Evolutionary conservation across 2,329 filamentous ascomycete genomes (phyloP), one percentile per base, ranked within the genome.

Genomic region (Apiospora kogelbergensis): DNA sequence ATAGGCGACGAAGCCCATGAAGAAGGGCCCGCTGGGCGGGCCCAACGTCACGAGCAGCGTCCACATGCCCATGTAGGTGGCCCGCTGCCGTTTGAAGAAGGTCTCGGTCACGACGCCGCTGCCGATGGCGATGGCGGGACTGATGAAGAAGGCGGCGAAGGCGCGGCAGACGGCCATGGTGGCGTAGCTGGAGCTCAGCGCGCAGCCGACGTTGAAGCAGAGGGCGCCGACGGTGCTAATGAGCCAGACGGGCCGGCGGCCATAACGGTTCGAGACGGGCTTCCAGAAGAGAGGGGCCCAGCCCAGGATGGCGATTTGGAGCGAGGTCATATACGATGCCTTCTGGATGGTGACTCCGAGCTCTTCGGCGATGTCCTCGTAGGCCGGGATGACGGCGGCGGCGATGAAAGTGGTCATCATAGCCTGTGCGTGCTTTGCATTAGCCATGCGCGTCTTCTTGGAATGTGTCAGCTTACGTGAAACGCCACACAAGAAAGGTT

Each of bases 391-490:
- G 71, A 89, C 88, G 5, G 82, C 78, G 0, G 86, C 81, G 0
- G 87, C 85, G 1, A 81, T 85, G 71, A 89, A 88, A 0, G 85
- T 86, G 60, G 82, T 81, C 84, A 89, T 89, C 76, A 84, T 84
- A 37, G 86, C 84, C 64, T 66, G 22, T 40, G 26, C 2, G 11
- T n/a, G 40, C 17, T 65, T 6, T 11, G 60, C 11, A 26, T 44
- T 13, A n/a, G 64, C 33, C 33, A 24, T 4, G 64, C 30, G 6
- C 7, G 41, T 46, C 20, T 41, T 40, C 22, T 26, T 26, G 3
- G 2, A 2, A 15, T 15, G 3, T 9, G 10, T 13, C 2, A 33
- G 44, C 63, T 30, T 45, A 66, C 64, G 68, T 89, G 85, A 73
- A 88, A 86, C 0, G 86, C 84, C 20, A 90, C 85, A 11, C 89